phyloP scores from a whole-genome alignment of 1,284 basidiomycete species.

The Cutaneotrichosporon spelunceum region DNA sequence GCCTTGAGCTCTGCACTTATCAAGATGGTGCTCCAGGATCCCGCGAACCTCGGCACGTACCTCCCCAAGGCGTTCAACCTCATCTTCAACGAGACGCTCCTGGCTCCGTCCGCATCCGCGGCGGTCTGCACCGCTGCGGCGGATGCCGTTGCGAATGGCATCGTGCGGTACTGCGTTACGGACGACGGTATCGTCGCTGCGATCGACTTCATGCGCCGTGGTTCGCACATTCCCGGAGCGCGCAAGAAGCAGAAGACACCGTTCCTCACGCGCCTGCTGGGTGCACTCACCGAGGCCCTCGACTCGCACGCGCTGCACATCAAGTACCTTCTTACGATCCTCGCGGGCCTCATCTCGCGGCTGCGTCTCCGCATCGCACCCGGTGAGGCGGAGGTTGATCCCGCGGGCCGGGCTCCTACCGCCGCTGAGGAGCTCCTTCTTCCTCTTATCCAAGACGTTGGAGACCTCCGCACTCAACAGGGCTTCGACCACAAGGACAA shows the following conservation, averaged over 20 bases:
- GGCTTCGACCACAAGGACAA: constrained; percentile 87
- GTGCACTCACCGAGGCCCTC: constrained; percentile 63
- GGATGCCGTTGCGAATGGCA: constrained; percentile 57
- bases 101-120: constrained; percentile 32
- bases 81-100: constrained; percentile 65
- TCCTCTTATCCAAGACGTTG: constrained; percentile 70
- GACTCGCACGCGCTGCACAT: constrained; percentile 65
- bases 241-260: constrained; percentile 57
- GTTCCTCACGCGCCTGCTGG: constrained; percentile 62
- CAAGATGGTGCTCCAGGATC: constrained; percentile 48
- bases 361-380: constrained; percentile 45
- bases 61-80: constrained; percentile 70
- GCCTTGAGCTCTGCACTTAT: constrained; percentile 54
- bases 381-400: constrained; percentile 38
- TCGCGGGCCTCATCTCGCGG: constrained; percentile 53
- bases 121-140: constrained; percentile 59
- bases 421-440: constrained; percentile 71
- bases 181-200: constrained; percentile 61
- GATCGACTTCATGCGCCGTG: constrained; percentile 42
- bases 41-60: constrained; percentile 49
- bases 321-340: constrained; percentile 64
- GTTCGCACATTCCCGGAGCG: constrained; percentile 45
- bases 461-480: constrained; percentile 70
- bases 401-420: constrained; percentile 59
- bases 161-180: constrained; percentile 67